Conservation (phyloP, 352 stramenopile genomes). For the Globisporangium cystogenes region DNA sequence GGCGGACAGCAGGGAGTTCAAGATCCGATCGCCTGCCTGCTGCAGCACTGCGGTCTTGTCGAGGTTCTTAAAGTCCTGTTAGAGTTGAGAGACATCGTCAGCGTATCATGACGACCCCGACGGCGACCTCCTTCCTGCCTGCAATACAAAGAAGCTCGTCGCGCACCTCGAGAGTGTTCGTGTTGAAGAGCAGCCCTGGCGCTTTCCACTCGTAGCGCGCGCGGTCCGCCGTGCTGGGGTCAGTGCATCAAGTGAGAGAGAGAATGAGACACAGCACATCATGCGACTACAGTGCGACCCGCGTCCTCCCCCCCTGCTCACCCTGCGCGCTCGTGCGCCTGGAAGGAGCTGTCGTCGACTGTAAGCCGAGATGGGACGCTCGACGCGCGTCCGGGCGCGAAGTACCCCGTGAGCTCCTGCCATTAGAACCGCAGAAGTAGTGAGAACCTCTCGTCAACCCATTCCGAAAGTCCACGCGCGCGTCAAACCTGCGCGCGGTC, state of each 20-base stretch:
- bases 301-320: background rate
- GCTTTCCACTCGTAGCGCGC: conserved; percentile 75
- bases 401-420: conserved; percentile 62
- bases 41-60: conserved; percentile 78
- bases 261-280: background rate
- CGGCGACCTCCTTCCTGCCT: too few relatives aligned
- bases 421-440: background rate
- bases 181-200: conserved; percentile 67
- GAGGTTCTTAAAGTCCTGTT: conserved; percentile 75
- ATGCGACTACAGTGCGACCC: background rate
- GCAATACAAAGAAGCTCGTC: background rate
- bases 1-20: conserved; percentile 23
- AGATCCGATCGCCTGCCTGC: conserved; percentile 26
- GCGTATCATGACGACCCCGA: too few relatives aligned
- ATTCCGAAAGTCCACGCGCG: background rate
- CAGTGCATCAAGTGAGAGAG: background rate
- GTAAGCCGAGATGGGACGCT: conserved; percentile 65
- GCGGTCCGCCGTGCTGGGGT: conserved; percentile 32
- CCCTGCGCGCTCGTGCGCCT: background rate
- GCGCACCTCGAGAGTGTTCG: conserved; percentile 83
- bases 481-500: conserved; percentile 49
- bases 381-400: conserved; percentile 46
- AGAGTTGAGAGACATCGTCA: background rate
- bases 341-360: conserved; percentile 72
- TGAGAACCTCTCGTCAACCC: conserved; percentile 5